Base-by-base conservation (phyloP, 345 rosid species). In the Gossypium sturtianum region DNA sequence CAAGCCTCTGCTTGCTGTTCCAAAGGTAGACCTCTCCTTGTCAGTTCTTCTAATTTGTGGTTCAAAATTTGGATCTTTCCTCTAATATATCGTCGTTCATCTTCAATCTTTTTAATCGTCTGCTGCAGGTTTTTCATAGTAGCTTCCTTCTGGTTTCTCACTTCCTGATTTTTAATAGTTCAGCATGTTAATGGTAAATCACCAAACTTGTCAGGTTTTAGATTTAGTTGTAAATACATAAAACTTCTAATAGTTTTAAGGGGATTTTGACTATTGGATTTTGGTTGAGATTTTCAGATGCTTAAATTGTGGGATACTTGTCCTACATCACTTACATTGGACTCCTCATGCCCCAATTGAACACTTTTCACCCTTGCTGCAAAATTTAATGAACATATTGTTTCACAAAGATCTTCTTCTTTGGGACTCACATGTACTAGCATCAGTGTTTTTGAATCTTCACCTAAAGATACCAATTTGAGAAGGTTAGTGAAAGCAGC, bases 341-440 rank as follows among this genome's bases (percentile, higher is more conserved):
- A 78, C 66, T 83, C 86, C n/a, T 77, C 82, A 3, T 84, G 79
- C 41, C 91, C 89, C 77, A 92, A 81, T 71, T 83, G 92, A 70
- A 87, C 82, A 77, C 84, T 85, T 83, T 84, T 89, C 52, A 74
- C 95, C 79, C 95, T 86, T 12, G 83, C 78, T 75, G 93, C 93
- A 25, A 92, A 92, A 82, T 86, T 88, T 62, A 92, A 78, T 74
- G 97, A 85, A 34, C 95, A 89, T 79, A 90, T 84, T 44, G 95
- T 90, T 80, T 92, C 95, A 73, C 95, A 90, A 38, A 87, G 77
- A 81, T 92, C 97, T 53, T 86, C 97, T 87, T 92, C 93, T 80
- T 78, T 90, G 25, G 91, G 91, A 70, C 95, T 92, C 54, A 92
- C 80, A 79, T 92, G 97, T 66, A 90, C 93, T 66, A 92, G 87